phyloP scores from a whole-genome alignment of 164 flowering plant genomes.

The Taxillus chinensis region DNA sequence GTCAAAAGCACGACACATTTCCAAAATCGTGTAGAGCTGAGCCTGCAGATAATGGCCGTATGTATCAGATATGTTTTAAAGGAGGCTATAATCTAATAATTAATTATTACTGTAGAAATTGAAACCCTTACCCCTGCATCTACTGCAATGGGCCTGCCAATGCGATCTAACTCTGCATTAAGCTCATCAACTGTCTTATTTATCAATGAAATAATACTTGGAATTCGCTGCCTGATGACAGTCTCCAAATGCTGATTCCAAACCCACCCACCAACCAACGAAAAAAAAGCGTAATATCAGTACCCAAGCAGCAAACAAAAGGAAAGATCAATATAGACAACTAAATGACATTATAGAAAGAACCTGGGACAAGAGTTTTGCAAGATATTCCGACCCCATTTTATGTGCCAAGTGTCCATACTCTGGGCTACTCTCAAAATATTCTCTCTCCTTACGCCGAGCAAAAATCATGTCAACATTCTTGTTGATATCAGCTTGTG shows the following conservation, averaged over 20 bases:
- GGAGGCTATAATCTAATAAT: background rate
- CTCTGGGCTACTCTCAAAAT: slow-evolving; percentile 68
- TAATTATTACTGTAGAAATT: background rate
- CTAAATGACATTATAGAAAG: background rate
- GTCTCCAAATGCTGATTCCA: slow-evolving; percentile 71
- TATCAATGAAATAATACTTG: slow-evolving; percentile 84
- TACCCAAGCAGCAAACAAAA: slow-evolving; percentile 3
- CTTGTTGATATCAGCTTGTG: slow-evolving; percentile 88
- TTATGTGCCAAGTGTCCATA: slow-evolving; percentile 68
- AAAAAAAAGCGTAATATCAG: slow-evolving; percentile 5
- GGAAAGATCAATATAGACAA: background rate
- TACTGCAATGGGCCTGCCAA: slow-evolving; percentile 87
- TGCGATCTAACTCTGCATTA: slow-evolving; percentile 82
- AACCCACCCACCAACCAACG: no score
- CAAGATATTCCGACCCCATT: slow-evolving; percentile 96
- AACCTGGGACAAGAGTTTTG: slow-evolving; percentile 85
- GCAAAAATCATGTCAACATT: slow-evolving; percentile 83
- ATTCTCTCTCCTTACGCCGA: slow-evolving; percentile 66
- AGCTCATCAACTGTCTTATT: slow-evolving; percentile 88
- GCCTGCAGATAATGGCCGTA: slow-evolving; percentile 36
- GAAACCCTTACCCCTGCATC: slow-evolving; percentile 74
- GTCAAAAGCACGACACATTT: slow-evolving; percentile 90
- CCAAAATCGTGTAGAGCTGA: slow-evolving; percentile 73
- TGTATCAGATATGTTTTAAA: slow-evolving; percentile 3
- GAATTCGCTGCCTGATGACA: slow-evolving; percentile 81